Evolutionary conservation across 2,329 filamentous ascomycete species (phyloP).

Genomic region (Dothideomycetidae sp.): DNA sequence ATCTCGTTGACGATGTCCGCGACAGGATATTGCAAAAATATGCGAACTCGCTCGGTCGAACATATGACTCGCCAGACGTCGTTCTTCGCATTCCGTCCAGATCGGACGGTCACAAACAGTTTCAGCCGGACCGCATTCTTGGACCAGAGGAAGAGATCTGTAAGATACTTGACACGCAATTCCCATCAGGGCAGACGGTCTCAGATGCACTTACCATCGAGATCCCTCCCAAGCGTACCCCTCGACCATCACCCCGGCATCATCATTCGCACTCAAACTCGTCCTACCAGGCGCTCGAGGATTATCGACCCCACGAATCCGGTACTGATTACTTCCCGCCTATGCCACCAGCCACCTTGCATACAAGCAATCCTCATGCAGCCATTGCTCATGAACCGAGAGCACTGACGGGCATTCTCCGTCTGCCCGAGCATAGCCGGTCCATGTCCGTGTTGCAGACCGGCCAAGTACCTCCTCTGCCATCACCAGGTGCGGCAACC

Average conservation of each 20-base stretch:
- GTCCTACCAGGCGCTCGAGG: constrained; percentile 45
- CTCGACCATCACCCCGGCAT: constrained; percentile 60
- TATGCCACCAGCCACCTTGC: constrained; percentile 35
- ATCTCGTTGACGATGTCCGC: constrained; percentile 86
- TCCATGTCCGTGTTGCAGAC: constrained; percentile 71
- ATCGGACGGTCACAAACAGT: constrained; percentile 45
- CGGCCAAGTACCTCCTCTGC: constrained; percentile 64
- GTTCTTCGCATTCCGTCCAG: constrained; percentile 63
- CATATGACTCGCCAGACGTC: constrained; percentile 83
- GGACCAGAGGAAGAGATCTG: constrained; percentile 77
- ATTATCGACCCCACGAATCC: constrained; percentile 50
- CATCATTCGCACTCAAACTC: constrained; percentile 32
- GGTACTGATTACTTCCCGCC: constrained; percentile 75
- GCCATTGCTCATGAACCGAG: constrained; percentile 24
- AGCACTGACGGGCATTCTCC: constrained; percentile 21
- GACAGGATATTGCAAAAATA: constrained; percentile 90
- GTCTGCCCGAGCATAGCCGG: constrained; percentile 34
- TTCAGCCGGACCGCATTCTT: constrained; percentile 48
- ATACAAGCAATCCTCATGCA: constrained; percentile 25
- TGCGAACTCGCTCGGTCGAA: constrained; percentile 75
- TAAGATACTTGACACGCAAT: constrained; percentile 66
- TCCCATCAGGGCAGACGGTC: constrained; percentile 71
- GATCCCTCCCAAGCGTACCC: constrained; percentile 60
- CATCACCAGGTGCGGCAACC: constrained; percentile 62
- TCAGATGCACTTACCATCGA: constrained; percentile 88